A percentile compares a stretch with the other conserved stretches of the same genome.
phyloP scores from a whole-genome alignment of 352 stramenopile species.

The Phytophthora cryptogea region DNA sequence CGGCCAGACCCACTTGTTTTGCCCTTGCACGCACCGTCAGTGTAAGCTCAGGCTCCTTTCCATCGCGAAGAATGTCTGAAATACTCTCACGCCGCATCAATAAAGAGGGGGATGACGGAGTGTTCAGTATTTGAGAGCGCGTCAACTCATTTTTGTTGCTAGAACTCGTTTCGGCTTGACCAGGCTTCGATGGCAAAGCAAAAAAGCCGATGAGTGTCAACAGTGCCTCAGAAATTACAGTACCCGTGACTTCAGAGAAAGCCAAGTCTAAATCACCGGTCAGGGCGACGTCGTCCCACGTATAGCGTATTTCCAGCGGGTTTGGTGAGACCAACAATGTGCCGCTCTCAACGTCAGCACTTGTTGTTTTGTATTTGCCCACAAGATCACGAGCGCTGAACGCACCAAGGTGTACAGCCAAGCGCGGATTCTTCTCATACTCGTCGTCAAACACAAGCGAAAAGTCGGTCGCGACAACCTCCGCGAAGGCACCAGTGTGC shows the following conservation, averaged over 20 bases:
- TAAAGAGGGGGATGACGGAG: conserved; percentile 24
- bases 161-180: not conserved
- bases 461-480: conserved; percentile 40
- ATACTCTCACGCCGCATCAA: conserved; percentile 51
- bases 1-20: conserved; percentile 52
- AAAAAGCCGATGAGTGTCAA: conserved; percentile 62
- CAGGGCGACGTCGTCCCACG: conserved; percentile 54
- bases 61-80: conserved; percentile 52
- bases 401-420: conserved; percentile 44
- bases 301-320: conserved; percentile 54
- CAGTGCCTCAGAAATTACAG: conserved; percentile 55
- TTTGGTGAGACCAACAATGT: conserved; percentile 48
- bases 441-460: conserved; percentile 44
- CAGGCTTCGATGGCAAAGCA: conserved; percentile 34
- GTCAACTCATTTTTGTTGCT: conserved; percentile 6
- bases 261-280: conserved; percentile 56
- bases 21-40: conserved; percentile 52
- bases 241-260: conserved; percentile 55
- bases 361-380: conserved; percentile 26
- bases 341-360: conserved; percentile 8
- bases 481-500: conserved; percentile 23
- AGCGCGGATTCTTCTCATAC: conserved; percentile 46
- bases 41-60: conserved; percentile 46
- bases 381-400: conserved; percentile 48
- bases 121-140: conserved; percentile 1